These are phyloP conservation scores for Fusarium aywerte DNA, from an alignment of 2,329 filamentous ascomycete species.

Conservation along the genomic window DNA sequence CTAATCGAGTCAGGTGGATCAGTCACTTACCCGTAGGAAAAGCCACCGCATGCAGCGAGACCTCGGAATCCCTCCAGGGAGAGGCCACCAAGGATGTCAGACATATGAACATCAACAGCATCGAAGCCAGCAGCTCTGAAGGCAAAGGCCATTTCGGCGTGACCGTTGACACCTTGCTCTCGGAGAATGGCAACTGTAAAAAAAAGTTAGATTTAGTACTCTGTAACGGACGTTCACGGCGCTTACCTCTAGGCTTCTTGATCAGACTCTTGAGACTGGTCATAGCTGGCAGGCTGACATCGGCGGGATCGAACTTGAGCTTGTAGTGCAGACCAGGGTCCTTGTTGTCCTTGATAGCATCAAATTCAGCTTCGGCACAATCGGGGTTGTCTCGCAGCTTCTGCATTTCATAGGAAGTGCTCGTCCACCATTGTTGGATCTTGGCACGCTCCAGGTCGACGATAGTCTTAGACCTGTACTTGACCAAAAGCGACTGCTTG, in stretches of 20 bases:
- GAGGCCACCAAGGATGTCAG: constrained; percentile 82
- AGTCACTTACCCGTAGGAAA: constrained; percentile 78
- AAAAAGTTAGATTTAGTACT: constrained; percentile 63
- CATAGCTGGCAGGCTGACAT: constrained; percentile 74
- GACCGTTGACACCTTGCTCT: constrained; percentile 94
- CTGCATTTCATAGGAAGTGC: constrained; percentile 92
- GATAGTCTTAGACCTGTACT: constrained; percentile 74
- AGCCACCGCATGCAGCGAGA: constrained; percentile 93
- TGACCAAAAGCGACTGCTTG: constrained; percentile 82
- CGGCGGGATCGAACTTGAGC: constrained; percentile 81
- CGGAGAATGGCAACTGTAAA: constrained; percentile 90
- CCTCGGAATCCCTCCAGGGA: constrained; percentile 86
- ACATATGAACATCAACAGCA: constrained; percentile 96
- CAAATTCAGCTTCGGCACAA: constrained; percentile 86
- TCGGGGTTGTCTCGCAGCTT: constrained; percentile 86
- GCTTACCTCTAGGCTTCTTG: constrained; percentile 62
- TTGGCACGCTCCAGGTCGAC: constrained; percentile 75
- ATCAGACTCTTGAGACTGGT: constrained; percentile 62
- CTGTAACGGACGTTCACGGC: constrained; percentile 6
- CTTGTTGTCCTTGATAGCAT: constrained; percentile 75
- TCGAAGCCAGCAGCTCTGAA: constrained; percentile 93
- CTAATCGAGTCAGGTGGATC: neutral
- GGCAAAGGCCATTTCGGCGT: constrained; percentile 98
- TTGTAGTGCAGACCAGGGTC: constrained; percentile 89
- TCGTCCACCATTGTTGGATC: constrained; percentile 89